A percentile compares a stretch with the other conserved stretches of the same genome.
phyloP scores from a whole-genome alignment of 1,139 yeast species.

The Suhomyces chickasaworum region DNA sequence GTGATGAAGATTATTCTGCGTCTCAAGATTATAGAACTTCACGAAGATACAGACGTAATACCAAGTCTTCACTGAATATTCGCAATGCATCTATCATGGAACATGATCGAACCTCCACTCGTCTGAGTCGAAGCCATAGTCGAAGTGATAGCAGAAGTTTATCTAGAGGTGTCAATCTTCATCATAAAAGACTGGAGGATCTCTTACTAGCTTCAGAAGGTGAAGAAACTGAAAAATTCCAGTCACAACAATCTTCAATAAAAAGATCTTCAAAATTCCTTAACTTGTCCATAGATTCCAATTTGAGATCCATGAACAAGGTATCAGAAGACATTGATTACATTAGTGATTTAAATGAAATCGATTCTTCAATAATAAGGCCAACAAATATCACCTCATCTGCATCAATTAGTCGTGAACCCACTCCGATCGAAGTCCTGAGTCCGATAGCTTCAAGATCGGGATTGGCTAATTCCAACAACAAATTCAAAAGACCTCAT shows the following conservation, averaged over 20 bases:
- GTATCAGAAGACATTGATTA: slow-evolving; percentile 26
- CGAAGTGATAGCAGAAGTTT: slow-evolving; percentile 4
- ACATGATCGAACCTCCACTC: background rate
- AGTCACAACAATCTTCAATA: slow-evolving; percentile 32
- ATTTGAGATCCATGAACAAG: slow-evolving; percentile 18
- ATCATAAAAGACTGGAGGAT: slow-evolving; percentile 14
- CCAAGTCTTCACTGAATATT: background rate
- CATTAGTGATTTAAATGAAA: slow-evolving; percentile 34
- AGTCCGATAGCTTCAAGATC: slow-evolving; percentile 20
- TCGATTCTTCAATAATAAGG: slow-evolving; percentile 23
- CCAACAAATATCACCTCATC: slow-evolving; percentile 5
- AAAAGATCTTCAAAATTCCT: slow-evolving; percentile 51
- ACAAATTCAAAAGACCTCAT: slow-evolving; percentile 52
- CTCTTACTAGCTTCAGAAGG: slow-evolving; percentile 14
- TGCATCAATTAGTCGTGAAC: slow-evolving; percentile 18
- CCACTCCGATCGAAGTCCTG: slow-evolving; percentile 23
- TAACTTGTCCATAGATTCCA: slow-evolving; percentile 47
- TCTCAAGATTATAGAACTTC: background rate
- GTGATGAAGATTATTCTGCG: slow-evolving; percentile 2
- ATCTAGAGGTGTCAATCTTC: slow-evolving; percentile 2
- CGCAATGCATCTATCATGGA: slow-evolving; percentile 4
- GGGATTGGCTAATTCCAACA: slow-evolving; percentile 19
- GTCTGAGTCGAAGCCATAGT: slow-evolving; percentile 6
- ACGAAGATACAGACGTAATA: background rate
- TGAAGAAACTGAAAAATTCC: slow-evolving; percentile 24